Conservation (phyloP, 164 flowering plant genomes). For the Umbilicus rupestris region DNA sequence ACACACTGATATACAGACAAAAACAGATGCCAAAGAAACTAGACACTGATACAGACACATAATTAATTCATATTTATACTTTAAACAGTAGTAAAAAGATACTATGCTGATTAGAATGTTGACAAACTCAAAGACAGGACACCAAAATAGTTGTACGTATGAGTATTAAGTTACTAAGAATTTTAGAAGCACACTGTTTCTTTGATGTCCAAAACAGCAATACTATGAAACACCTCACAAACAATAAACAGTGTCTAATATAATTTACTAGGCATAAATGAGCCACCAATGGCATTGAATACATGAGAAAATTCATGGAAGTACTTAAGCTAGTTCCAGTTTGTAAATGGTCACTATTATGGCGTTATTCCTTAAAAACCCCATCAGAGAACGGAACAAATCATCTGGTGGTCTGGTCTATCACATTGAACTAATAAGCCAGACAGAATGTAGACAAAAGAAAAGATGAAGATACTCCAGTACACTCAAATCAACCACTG, state of each 20-base stretch:
- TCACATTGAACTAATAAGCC: too few species aligned
- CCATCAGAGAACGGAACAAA: too few species aligned
- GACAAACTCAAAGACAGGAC: neutral
- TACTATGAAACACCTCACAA: too few species aligned
- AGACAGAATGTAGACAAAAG: neutral
- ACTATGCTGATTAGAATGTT: neutral
- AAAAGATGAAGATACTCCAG: neutral
- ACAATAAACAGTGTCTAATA: too few species aligned
- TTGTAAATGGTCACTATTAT: too few species aligned
- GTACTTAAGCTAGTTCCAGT: too few species aligned
- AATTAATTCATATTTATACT: neutral
- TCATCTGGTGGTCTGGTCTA: too few species aligned
- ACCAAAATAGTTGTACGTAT: neutral
- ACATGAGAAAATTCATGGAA: too few species aligned
- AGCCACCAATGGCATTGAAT: too few species aligned
- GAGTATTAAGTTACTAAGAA: neutral
- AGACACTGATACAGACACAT: neutral
- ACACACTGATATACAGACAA: neutral
- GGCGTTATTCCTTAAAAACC: too few species aligned
- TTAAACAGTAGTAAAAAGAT: neutral
- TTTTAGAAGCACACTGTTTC: neutral
- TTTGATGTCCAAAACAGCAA: too few species aligned
- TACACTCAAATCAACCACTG: neutral
- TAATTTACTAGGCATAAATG: too few species aligned
- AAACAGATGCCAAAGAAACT: neutral